phyloP scores from a whole-genome alignment of 169 alveolate genomes.

The Plasmodium blacklocki region DNA sequence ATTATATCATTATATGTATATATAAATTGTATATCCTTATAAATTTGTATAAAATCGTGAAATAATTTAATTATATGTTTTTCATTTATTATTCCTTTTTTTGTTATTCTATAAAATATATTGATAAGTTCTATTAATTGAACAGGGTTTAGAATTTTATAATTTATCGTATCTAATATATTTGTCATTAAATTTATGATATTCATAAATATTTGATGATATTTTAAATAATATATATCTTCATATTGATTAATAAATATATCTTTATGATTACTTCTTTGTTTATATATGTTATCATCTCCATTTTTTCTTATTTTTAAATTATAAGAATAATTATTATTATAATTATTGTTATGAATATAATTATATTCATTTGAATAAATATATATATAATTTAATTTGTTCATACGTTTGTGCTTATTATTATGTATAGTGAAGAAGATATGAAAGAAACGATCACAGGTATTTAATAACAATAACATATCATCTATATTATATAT shows the following conservation, averaged over 20 bases:
- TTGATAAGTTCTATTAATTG: conserved; percentile 15
- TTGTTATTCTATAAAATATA: conserved; percentile 13
- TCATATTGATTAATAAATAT: conserved; percentile 20
- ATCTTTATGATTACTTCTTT: conserved; percentile 8
- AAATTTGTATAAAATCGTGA: not conserved
- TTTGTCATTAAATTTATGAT: conserved; percentile 17
- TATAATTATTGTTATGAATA: not conserved
- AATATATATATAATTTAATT: conserved; percentile 49
- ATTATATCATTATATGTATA: not conserved
- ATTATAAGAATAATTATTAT: not conserved
- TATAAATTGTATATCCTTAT: not conserved
- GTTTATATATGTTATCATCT: not conserved
- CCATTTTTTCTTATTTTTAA: conserved; percentile 10
- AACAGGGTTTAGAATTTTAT: not conserved
- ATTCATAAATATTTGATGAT: conserved; percentile 30
- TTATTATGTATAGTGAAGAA: conserved; percentile 34
- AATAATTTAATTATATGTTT: conserved; percentile 12
- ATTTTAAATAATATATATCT: conserved; percentile 45
- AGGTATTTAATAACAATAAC: conserved; percentile 25
- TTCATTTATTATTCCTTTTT: conserved; percentile 52
- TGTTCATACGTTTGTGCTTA: not conserved
- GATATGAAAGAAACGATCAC: conserved; percentile 35
- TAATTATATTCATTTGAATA: conserved; percentile 18
- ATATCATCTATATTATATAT: conserved; percentile 21
- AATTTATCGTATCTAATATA: conserved; percentile 17